Conservation (phyloP, 164 flowering plant genomes). For the Platanus orientalis region DNA sequence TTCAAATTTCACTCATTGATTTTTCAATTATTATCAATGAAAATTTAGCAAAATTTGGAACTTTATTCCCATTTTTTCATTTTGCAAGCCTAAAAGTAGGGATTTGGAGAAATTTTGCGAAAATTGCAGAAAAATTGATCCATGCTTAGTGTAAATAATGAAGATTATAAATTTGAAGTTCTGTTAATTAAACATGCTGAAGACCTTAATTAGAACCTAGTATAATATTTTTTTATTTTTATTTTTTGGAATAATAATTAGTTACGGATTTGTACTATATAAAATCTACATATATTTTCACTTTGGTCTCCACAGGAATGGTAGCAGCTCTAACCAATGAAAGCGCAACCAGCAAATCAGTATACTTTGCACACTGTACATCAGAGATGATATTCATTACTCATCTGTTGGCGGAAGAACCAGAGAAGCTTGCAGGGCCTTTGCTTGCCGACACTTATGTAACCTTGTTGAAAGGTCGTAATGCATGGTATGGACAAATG, state of each 20-base stretch:
- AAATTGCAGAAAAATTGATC: too few relatives aligned
- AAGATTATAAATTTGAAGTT: too few relatives aligned
- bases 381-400: slow-evolving; percentile 93
- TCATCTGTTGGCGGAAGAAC: slow-evolving; percentile 75
- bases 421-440: slow-evolving; percentile 85
- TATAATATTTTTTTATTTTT: too few relatives aligned
- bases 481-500: slow-evolving; percentile 89
- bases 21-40: too few relatives aligned
- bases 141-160: too few relatives aligned
- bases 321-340: slow-evolving; percentile 91
- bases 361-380: slow-evolving; percentile 95
- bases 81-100: too few relatives aligned
- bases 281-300: background rate
- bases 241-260: background rate
- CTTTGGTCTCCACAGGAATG: slow-evolving; percentile 59
- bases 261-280: background rate
- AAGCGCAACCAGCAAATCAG: slow-evolving; percentile 96
- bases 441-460: slow-evolving; percentile 82
- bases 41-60: too few relatives aligned
- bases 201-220: background rate
- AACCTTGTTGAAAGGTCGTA: slow-evolving; percentile 78
- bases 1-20: too few relatives aligned
- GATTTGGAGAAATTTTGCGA: too few relatives aligned
- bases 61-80: too few relatives aligned
- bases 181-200: too few relatives aligned